These are phyloP conservation scores for Salicornia ramosissima DNA, from an alignment of 148 eudicot species.

Conservation along the genomic window DNA sequence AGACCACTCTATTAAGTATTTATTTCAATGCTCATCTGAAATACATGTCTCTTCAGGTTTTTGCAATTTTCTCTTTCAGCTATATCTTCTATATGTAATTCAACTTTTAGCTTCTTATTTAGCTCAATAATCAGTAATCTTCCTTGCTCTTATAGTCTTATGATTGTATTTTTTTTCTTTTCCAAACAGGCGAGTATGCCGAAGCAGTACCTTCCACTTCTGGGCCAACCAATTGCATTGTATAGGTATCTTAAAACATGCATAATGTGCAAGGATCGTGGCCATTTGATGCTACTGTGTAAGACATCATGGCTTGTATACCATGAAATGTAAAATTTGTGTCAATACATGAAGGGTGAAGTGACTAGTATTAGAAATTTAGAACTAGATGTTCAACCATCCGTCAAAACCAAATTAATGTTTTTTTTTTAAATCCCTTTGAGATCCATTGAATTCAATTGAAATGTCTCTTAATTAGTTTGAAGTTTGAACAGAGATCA, in stretches of 20 bases:
- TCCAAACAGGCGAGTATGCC: constrained; percentile 91
- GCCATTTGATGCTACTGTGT: background rate
- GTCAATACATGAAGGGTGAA: background rate
- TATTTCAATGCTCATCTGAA: background rate
- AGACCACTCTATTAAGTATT: background rate
- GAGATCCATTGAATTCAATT: background rate
- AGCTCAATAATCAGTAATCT: constrained; percentile 5
- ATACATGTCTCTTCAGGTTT: background rate
- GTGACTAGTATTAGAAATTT: background rate
- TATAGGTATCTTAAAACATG: constrained; percentile 54
- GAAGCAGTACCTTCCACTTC: constrained; percentile 96
- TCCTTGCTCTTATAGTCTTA: constrained; percentile 28
- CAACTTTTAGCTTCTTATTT: too few species aligned
- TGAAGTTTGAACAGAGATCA: constrained; percentile 3
- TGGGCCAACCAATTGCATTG: constrained; percentile 90
- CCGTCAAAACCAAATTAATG: background rate
- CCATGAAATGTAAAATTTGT: background rate
- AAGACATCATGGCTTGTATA: background rate
- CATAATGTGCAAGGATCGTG: constrained; percentile 17
- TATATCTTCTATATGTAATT: too few species aligned
- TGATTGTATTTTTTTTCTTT: too few species aligned
- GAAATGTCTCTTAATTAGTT: background rate
- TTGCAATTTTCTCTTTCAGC: background rate
- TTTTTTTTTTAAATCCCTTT: background rate
- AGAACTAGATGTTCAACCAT: background rate